Percentiles rank a stretch among this genome's conserved stretches.
These are phyloP conservation scores for Coccomyxa subellipsoidea DNA, from an alignment of 163 green algal species.

Conservation along the genomic window DNA sequence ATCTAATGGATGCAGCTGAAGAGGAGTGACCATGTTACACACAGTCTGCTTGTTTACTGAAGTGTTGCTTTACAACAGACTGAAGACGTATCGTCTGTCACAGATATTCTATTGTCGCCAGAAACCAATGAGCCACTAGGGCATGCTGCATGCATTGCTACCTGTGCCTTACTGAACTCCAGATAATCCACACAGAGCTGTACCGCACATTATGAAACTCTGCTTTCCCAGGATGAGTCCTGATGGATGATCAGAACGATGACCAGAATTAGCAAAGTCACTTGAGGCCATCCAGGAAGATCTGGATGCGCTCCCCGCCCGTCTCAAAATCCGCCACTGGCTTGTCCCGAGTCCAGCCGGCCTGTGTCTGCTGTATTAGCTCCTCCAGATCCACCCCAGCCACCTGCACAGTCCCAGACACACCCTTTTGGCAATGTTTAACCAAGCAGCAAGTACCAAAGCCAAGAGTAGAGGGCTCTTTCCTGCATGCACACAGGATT, in stretches of 20 bases:
- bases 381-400: conserved; percentile 36
- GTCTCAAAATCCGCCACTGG: conserved; percentile 27
- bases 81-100: no score
- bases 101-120: no score
- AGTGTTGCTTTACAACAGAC: no score
- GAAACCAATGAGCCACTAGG: no score
- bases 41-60: no score
- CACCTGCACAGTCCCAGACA: conserved; percentile 13
- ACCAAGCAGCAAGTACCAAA: neutral
- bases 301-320: conserved; percentile 31
- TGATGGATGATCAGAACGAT: neutral
- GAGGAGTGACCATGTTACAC: no score
- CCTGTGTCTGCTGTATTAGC: conserved; percentile 18
- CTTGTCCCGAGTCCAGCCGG: neutral
- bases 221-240: neutral
- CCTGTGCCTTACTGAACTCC: no score
- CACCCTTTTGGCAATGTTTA: neutral
- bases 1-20: no score
- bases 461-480: no score
- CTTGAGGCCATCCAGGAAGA: conserved; percentile 33
- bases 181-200: no score
- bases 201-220: no score
- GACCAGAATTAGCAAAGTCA: neutral
- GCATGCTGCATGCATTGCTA: no score
- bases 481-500: neutral